Evolutionary conservation across 108 stramenopile genomes (phyloP), one percentile per base, ranked within the genome.

Genomic region (Pinguiococcus pyrenoidosus): DNA sequence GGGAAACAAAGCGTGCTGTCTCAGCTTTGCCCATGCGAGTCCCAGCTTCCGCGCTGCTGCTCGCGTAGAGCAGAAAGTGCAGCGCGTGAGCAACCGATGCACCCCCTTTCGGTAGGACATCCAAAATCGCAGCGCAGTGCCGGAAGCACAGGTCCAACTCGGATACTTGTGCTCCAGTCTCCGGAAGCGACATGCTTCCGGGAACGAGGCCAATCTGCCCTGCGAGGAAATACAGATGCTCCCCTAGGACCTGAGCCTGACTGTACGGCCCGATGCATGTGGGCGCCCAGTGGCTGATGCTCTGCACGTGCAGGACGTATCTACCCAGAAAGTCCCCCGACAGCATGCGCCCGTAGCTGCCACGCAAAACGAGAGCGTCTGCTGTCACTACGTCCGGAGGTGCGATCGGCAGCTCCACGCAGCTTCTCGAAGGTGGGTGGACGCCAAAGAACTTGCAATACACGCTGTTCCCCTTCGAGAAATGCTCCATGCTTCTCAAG

Each of bases 261-360:
- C 81, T 76, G 68, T 99, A 99, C 1, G 97, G 97, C 7, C 97
- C 97, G 27, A 99, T 87, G 74, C 93, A 96, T 2, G 89, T 82
- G 3, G 97, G 97, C 3, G 93, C 97, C 93, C 93, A 99, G 18
- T 68, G 49, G 0, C 84, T 87, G 17, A 89, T 72, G 14, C 87
- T 89, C 46, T 86, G 87, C 8, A 99, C 97, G 48, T 96, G 91
- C 21, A 99, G 54, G 8, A 80, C 81, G 35, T 85, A 62, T 25
- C 84, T 60, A 21, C 76, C 50, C 18, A 61, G 27, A 30, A 46
- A 20, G 20, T 1, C 0, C 1, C 20, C 16, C 2, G 46, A 10
- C 6, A n/a, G 25, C n/a, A 54, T 44, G 0, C 13, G 18, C 22
- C 27, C 42, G 34, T 62, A 32, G 50, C 41, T 65, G 75, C 52